Evolutionary conservation across 768 basidiomycete species (phyloP).

Genomic region (Suillus hirtellus): DNA sequence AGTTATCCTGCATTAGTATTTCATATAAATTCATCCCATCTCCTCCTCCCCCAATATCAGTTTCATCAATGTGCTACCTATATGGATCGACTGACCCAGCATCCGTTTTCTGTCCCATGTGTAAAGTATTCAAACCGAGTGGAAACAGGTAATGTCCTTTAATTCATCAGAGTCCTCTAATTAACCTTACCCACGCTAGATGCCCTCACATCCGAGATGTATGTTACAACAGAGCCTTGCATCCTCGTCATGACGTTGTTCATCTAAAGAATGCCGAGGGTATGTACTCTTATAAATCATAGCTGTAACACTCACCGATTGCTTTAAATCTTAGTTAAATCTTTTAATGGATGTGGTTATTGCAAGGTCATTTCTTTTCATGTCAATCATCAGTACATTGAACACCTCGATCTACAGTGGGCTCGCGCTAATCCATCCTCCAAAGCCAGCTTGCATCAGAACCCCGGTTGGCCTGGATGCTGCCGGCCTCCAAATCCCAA

Average conservation of each 20-base stretch:
- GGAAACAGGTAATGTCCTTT: conserved; percentile 46
- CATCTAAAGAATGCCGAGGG: conserved; percentile 89
- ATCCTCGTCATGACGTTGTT: conserved; percentile 77
- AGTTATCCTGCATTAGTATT: conserved; percentile 23
- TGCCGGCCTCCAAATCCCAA: conserved; percentile 68
- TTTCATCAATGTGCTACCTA: conserved; percentile 66
- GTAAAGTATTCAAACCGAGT: conserved; percentile 74
- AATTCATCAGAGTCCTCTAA: conserved; percentile 11
- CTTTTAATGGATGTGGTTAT: conserved; percentile 85
- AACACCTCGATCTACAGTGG: conserved; percentile 53
- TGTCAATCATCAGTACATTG: conserved; percentile 24
- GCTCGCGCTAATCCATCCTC: conserved; percentile 57
- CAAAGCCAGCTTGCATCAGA: conserved; percentile 58
- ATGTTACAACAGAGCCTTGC: conserved; percentile 71
- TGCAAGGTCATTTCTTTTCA: conserved; percentile 67
- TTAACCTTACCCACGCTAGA: conserved; percentile 40
- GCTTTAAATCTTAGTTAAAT: conserved; percentile 53
- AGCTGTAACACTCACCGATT: conserved; percentile 19
- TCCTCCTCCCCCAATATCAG: conserved; percentile 21
- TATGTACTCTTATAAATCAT: conserved; percentile 32
- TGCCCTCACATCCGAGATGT: conserved; percentile 77
- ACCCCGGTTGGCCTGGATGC: conserved; percentile 87
- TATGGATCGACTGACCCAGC: conserved; percentile 70
- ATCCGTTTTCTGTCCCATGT: conserved; percentile 75
- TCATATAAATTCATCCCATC: conserved; percentile 29